Conservation (phyloP, 495 filamentous ascomycete genomes). For the Lasiosphaeria hispida region DNA sequence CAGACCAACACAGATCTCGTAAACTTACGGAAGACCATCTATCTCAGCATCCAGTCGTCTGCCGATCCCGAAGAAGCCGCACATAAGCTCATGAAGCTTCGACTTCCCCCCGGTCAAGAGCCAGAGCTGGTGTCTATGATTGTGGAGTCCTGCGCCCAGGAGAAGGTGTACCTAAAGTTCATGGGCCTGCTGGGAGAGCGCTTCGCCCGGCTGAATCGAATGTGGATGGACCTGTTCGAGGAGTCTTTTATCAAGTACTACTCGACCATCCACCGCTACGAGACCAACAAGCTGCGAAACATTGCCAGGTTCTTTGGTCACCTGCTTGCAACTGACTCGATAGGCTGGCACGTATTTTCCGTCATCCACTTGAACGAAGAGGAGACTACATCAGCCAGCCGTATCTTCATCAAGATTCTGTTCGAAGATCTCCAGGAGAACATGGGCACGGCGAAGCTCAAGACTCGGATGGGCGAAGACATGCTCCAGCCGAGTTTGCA, state of each 20-base stretch:
- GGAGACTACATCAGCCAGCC: conserved; percentile 89
- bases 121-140: conserved; percentile 92
- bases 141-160: conserved; percentile 91
- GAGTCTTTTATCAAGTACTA: conserved; percentile 88
- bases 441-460: conserved; percentile 76
- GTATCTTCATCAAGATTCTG: conserved; percentile 97
- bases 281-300: conserved; percentile 90
- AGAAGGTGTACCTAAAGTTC: conserved; percentile 94
- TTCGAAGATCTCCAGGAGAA: conserved; percentile 90
- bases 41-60: conserved; percentile 94
- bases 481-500: conserved; percentile 73
- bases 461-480: conserved; percentile 72
- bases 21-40: conserved; percentile 89
- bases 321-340: conserved; percentile 77
- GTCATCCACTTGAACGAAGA: conserved; percentile 90
- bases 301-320: conserved; percentile 95
- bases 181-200: conserved; percentile 91
- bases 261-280: conserved; percentile 94
- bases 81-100: conserved; percentile 93
- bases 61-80: conserved; percentile 93
- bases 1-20: conserved; percentile 94
- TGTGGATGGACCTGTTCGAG: conserved; percentile 92
- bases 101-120: conserved; percentile 83
- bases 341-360: conserved; percentile 87
- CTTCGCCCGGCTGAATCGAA: conserved; percentile 89